Percentiles rank a stretch among this genome's conserved stretches.
Conservation (phyloP, 345 rosid species). For the Excoecaria agallocha region DNA sequence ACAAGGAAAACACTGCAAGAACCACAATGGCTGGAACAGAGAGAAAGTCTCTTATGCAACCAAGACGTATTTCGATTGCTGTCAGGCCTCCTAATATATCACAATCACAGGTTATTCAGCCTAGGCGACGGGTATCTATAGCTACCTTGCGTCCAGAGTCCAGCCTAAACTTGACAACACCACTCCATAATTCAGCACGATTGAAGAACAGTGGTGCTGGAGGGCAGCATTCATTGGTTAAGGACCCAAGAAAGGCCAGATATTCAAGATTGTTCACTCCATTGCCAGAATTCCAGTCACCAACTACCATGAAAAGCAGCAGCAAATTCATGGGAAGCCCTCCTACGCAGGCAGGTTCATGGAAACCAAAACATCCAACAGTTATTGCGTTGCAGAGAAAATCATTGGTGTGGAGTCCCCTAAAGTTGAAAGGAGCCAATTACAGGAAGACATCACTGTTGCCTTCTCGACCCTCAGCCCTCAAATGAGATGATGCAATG, state of each 20-base stretch:
- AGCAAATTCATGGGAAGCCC: constrained; percentile 89
- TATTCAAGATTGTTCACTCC: constrained; percentile 82
- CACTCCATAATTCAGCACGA: constrained; percentile 42
- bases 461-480: constrained; percentile 29
- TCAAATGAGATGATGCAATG: too few relatives aligned
- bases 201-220: constrained; percentile 26
- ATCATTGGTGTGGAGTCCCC: constrained; percentile 89
- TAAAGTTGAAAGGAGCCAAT: constrained; percentile 50
- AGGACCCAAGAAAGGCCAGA: constrained; percentile 60
- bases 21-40: constrained; percentile 28
- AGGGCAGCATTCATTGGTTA: constrained; percentile 35
- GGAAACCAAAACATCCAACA: constrained; percentile 86
- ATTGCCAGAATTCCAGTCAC: constrained; percentile 41
- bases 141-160: constrained; percentile 67
- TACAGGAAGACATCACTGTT: constrained; percentile 39
- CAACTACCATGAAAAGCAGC: constrained; percentile 46
- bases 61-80: constrained; percentile 74
- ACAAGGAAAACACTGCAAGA: constrained; percentile 49
- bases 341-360: constrained; percentile 57
- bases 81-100: constrained; percentile 49
- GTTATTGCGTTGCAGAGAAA: constrained; percentile 82
- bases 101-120: constrained; percentile 39
- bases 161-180: constrained; percentile 44
- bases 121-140: constrained; percentile 75
- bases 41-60: constrained; percentile 44